These are phyloP conservation scores for Lophiostoma macrostomum DNA, from an alignment of 495 filamentous ascomycete genomes.

Conservation along the genomic window DNA sequence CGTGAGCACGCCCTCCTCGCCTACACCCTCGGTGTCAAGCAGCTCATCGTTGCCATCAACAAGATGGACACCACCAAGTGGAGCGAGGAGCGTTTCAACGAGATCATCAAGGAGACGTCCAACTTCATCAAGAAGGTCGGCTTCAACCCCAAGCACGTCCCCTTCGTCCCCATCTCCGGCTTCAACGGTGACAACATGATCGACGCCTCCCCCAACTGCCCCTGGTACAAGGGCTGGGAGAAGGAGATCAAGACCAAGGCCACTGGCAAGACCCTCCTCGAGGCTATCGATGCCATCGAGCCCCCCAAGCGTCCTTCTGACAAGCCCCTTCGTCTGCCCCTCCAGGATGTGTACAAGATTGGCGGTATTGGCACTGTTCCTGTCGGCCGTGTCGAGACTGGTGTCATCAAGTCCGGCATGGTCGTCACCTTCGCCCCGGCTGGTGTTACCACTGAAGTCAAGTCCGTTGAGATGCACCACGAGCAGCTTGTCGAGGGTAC, in stretches of 20 bases:
- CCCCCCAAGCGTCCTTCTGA: constrained; percentile 87
- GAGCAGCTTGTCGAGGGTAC: constrained; percentile 95
- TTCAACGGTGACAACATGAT: constrained; percentile 99
- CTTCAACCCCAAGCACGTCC: constrained; percentile 97
- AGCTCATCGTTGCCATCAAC: constrained; percentile 99
- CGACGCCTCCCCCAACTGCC: constrained; percentile 84
- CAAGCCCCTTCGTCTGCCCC: constrained; percentile 98
- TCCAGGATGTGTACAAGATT: constrained; percentile 99
- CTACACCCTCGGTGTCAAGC: constrained; percentile 99
- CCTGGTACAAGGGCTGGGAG: constrained; percentile 99
- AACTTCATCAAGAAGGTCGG: constrained; percentile 99
- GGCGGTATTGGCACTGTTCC: constrained; percentile 99
- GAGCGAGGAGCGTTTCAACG: constrained; percentile 92
- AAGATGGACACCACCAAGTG: constrained; percentile 99
- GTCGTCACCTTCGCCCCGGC: constrained; percentile 94
- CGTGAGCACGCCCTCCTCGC: constrained; percentile 99
- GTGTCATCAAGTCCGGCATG: constrained; percentile 97
- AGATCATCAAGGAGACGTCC: constrained; percentile 99
- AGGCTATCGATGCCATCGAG: constrained; percentile 98
- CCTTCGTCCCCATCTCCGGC: constrained; percentile 99
- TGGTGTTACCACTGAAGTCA: constrained; percentile 99
- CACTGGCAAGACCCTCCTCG: constrained; percentile 95
- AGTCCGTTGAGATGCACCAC: constrained; percentile 99
- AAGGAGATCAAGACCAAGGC: constrained; percentile 96
- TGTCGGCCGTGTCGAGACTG: constrained; percentile 99